Evolutionary conservation across 768 basidiomycete species (phyloP).

Genomic region (Calocybe gangraenosa): DNA sequence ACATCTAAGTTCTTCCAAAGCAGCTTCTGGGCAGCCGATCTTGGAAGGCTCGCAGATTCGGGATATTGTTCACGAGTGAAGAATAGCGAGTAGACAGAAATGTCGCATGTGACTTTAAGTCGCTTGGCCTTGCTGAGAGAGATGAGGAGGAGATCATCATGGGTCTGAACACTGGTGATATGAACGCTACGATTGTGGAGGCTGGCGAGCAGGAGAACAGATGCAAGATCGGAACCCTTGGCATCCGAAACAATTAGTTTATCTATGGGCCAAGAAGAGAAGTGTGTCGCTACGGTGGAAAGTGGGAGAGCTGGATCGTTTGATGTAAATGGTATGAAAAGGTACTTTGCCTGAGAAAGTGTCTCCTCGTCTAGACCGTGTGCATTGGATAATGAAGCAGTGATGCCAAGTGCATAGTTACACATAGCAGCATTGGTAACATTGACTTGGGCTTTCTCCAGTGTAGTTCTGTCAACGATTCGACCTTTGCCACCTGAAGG

Average conservation of each 20-base stretch:
- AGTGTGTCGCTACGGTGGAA: constrained; percentile 78
- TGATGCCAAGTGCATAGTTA: constrained; percentile 82
- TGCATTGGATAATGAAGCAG: constrained; percentile 68
- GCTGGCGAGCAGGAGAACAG: constrained; percentile 89
- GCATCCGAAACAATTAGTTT: constrained; percentile 96
- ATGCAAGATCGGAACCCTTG: constrained; percentile 87
- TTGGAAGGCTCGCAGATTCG: constrained; percentile 59
- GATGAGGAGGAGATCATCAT: constrained; percentile 87
- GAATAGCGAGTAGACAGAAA: constrained; percentile 89
- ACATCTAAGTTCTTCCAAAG: constrained; percentile 82
- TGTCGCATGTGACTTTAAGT: constrained; percentile 94
- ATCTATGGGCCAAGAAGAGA: constrained; percentile 84
- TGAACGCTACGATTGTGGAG: constrained; percentile 87
- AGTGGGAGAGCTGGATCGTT: constrained; percentile 49
- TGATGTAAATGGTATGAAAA: constrained; percentile 79
- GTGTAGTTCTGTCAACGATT: constrained; percentile 63
- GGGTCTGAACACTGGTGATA: constrained; percentile 81
- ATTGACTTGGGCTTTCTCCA: constrained; percentile 68
- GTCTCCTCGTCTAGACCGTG: constrained; percentile 67
- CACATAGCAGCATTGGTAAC: constrained; percentile 67
- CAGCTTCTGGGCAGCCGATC: constrained; percentile 69
- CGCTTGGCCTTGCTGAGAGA: constrained; percentile 92
- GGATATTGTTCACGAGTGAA: constrained; percentile 77
- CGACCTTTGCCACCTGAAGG: constrained; percentile 60
- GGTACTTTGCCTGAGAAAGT: constrained; percentile 73